phyloP scores from a whole-genome alignment of 306 rosid genomes.

The Urtica urens region DNA sequence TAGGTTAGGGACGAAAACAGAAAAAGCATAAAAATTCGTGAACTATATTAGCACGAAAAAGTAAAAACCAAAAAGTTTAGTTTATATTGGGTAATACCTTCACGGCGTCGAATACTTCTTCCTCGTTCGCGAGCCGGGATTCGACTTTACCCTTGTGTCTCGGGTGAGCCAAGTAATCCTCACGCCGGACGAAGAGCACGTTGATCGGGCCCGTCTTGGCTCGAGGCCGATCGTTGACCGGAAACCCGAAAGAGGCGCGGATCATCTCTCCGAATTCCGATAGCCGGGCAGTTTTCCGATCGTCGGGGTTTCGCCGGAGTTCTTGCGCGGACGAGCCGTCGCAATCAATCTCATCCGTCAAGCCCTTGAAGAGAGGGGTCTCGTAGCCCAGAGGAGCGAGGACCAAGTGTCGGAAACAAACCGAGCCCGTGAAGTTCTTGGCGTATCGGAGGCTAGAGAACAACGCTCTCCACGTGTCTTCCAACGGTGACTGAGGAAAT shows the following conservation, averaged over 20 bases:
- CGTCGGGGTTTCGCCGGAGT: slow-evolving; percentile 62
- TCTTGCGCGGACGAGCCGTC: slow-evolving; percentile 55
- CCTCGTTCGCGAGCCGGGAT: slow-evolving; percentile 73
- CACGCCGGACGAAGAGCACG: slow-evolving; percentile 85
- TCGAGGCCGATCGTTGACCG: slow-evolving; percentile 36
- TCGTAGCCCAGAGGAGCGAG: slow-evolving; percentile 89
- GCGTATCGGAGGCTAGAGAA: slow-evolving; percentile 78
- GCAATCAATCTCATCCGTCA: slow-evolving; percentile 50
- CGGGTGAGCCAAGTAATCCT: slow-evolving; percentile 92
- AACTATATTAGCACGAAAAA: too few species aligned
- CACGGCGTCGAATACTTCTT: slow-evolving; percentile 53
- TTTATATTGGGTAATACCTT: slow-evolving; percentile 59
- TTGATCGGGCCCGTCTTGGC: slow-evolving; percentile 37
- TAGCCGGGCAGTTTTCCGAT: slow-evolving; percentile 63
- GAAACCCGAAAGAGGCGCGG: slow-evolving; percentile 60
- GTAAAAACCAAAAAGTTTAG: too few species aligned
- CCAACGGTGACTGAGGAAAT: slow-evolving; percentile 55
- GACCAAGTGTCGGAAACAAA: slow-evolving; percentile 83
- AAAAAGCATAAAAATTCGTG: too few species aligned
- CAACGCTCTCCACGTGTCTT: slow-evolving; percentile 87
- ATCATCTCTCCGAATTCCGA: slow-evolving; percentile 95
- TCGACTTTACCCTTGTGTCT: slow-evolving; percentile 84
- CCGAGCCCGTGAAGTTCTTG: slow-evolving; percentile 64
- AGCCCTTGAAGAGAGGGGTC: slow-evolving; percentile 73
- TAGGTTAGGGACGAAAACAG: too few species aligned